Evolutionary conservation across 2,329 filamentous ascomycete genomes (phyloP), one percentile per base, ranked within the genome.

Genomic region (Acrocalymma vagum): DNA sequence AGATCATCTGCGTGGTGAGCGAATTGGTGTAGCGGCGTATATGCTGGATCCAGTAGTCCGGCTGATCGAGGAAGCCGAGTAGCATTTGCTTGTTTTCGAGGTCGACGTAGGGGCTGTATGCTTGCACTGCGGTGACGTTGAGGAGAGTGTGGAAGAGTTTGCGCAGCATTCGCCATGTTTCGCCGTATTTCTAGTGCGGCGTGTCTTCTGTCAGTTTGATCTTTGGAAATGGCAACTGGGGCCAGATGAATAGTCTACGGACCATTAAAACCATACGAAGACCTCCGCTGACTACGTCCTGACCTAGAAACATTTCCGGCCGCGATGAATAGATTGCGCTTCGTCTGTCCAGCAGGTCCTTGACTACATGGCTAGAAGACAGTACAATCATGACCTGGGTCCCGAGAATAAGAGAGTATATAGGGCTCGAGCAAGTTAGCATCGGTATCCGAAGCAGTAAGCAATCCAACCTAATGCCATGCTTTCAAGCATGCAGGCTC

Each of bases 31-130:
- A 81, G 20, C 77, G 69, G 9, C 74, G 65, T 13, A 80, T 67
- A 33, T 78, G 73, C 9, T 75, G 56, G 4, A 71, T 37, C 29
- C 77, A 77, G 2, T 67, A 42, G 1, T 72, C 49, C 0, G 78
- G 78, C 6, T 61, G 44, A 0, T 74, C 69, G 3, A 82, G 50
- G 13, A 83, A 60, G 6, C 77, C 74, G 29, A 66, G 45, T 14
- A 81, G 63, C 78, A 83, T 78, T 33, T 76, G 72, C 52, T 77
- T 79, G 58, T 76, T 79, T 55, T 83, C 80, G 3, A 83, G 67
- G 31, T 77, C 72, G 48, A 83, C 79, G 48, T 82, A 82, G 0
- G 78, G 75, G 0, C 81, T 38, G 22, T 63, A 63, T 16, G 53
- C 41, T 4, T 28, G 41, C 3, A 55, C 41, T 1, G 30, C 56